Conservation (phyloP, 331 rosid genomes). For the Pyracantha coccinea region DNA sequence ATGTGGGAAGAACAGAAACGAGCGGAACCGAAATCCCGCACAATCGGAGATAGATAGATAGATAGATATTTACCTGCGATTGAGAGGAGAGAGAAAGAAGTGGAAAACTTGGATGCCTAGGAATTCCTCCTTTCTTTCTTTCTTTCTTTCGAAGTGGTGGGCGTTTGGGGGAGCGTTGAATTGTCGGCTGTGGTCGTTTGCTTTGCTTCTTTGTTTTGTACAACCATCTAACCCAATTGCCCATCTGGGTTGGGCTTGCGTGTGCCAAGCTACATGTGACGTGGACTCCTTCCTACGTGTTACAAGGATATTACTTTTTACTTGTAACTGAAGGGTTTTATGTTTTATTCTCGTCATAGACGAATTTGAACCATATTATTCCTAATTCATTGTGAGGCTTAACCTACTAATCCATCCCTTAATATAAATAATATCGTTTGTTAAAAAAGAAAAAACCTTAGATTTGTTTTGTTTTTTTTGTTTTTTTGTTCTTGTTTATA, state of each 20-base stretch:
- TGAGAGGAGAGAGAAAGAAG: not conserved
- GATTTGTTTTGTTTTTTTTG: too few species aligned
- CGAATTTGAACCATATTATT: too few species aligned
- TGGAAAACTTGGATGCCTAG: not conserved
- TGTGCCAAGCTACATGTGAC: not conserved
- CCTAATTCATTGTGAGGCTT: too few species aligned
- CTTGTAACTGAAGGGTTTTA: too few species aligned
- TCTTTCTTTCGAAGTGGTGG: not conserved
- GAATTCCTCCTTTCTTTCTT: not conserved
- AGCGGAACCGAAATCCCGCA: not conserved
- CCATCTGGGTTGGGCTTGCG: not conserved
- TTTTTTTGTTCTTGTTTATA: too few species aligned
- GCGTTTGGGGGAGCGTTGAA: constrained; percentile 4
- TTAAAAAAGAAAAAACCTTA: too few species aligned
- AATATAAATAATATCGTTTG: too few species aligned
- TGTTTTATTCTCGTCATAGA: accelerated
- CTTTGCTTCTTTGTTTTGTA: not conserved
- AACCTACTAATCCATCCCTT: too few species aligned
- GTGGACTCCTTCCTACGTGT: not conserved
- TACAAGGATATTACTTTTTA: too few species aligned
- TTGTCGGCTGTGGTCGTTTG: not conserved
- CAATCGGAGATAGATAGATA: not conserved
- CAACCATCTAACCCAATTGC: not conserved
- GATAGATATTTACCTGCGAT: not conserved
- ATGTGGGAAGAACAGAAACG: not conserved